These are phyloP conservation scores for Panicum virgatum DNA, from an alignment of 202 grass and related monocot species.

Conservation along the genomic window DNA sequence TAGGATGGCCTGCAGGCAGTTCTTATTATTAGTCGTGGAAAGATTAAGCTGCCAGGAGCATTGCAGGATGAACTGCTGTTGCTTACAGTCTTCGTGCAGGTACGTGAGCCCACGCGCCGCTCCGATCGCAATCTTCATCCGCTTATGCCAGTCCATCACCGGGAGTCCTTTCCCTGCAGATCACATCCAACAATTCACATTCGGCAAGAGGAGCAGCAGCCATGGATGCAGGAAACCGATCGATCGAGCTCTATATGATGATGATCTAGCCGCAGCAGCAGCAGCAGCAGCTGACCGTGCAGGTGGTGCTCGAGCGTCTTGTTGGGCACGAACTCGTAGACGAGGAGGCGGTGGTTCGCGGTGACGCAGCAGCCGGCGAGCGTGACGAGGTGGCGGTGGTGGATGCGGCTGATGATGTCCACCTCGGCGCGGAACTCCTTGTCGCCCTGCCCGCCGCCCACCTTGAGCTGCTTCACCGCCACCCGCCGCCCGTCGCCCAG, in stretches of 20 bases:
- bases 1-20: slow-evolving; percentile 68
- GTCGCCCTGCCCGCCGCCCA: slow-evolving; percentile 60
- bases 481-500: slow-evolving; percentile 65
- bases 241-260: too few species aligned
- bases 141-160: slow-evolving; percentile 74
- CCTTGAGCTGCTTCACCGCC: slow-evolving; percentile 89
- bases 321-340: slow-evolving; percentile 83
- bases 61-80: not conserved
- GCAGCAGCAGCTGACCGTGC: slow-evolving; percentile 45
- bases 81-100: slow-evolving; percentile 93
- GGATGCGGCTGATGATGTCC: slow-evolving; percentile 86
- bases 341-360: slow-evolving; percentile 61
- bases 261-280: too few species aligned
- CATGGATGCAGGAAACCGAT: not conserved
- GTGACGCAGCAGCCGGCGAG: slow-evolving; percentile 76
- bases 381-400: slow-evolving; percentile 85
- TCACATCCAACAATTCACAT: not conserved
- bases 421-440: slow-evolving; percentile 76
- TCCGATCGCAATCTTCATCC: slow-evolving; percentile 83
- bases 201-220: not conserved
- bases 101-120: slow-evolving; percentile 82
- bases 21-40: not conserved
- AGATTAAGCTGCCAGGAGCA: not conserved
- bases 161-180: slow-evolving; percentile 51
- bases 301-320: slow-evolving; percentile 72